Conservation (phyloP, 164 flowering plant genomes). For the Vitis riparia region DNA sequence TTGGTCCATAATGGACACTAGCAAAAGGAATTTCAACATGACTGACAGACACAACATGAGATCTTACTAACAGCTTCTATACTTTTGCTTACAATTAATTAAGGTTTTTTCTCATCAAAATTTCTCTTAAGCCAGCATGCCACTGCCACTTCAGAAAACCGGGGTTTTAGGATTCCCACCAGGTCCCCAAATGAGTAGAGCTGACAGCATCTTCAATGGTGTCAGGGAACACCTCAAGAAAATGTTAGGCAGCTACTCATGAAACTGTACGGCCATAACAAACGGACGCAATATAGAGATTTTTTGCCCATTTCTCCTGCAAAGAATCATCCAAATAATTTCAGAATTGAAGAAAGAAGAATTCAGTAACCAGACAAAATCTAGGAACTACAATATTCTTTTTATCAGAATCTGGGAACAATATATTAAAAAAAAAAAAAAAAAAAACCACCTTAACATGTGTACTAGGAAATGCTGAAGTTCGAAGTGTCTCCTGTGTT, state of each 20-base stretch:
- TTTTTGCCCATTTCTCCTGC: conserved; percentile 58
- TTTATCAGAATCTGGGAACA: background rate
- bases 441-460: conserved; percentile 60
- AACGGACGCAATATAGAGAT: conserved; percentile 44
- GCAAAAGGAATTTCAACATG: conserved; percentile 11
- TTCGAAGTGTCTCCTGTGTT: conserved; percentile 73
- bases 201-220: background rate
- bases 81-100: conserved; percentile 7
- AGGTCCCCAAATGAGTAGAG: background rate
- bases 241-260: conserved; percentile 13
- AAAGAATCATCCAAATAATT: background rate
- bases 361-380: background rate
- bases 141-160: conserved; percentile 3
- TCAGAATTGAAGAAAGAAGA: background rate
- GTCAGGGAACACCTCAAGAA: background rate
- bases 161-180: background rate
- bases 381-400: background rate
- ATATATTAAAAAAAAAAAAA: background rate
- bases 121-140: conserved; percentile 13
- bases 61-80: background rate
- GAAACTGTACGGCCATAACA: conserved; percentile 53
- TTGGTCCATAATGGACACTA: conserved; percentile 8
- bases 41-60: conserved; percentile 8
- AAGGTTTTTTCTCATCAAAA: conserved; percentile 15
- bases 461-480: conserved; percentile 75